Percentiles rank a stretch among this genome's conserved stretches.
phyloP scores from a whole-genome alignment of 768 basidiomycete genomes.

The Auricularia sp. region DNA sequence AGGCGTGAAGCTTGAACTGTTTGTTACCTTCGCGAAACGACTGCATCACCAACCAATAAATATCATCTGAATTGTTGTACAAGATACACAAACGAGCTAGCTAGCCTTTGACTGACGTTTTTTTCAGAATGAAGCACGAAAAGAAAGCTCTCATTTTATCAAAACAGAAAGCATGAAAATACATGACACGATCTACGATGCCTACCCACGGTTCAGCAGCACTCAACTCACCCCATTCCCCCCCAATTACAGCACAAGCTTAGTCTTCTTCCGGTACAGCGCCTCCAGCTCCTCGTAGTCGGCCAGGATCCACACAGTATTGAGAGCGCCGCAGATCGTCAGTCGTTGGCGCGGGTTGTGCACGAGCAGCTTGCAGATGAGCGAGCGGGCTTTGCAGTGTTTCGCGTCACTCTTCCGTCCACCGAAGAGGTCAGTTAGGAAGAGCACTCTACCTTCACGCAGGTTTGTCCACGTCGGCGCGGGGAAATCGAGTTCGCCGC shows the following conservation, averaged over 20 bases:
- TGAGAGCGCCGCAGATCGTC: slow-evolving; percentile 52
- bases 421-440: not conserved
- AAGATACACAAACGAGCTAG: too few relatives aligned
- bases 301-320: slow-evolving; percentile 54
- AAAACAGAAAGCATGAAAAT: not conserved
- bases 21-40: not conserved
- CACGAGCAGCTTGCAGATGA: slow-evolving; percentile 53
- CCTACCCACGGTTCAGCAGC: too few relatives aligned
- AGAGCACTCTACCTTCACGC: slow-evolving; percentile 40
- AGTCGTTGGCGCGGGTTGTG: slow-evolving; percentile 48
- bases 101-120: too few relatives aligned
- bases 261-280: slow-evolving; percentile 38
- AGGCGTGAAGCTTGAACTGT: slow-evolving; percentile 55
- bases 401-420: slow-evolving; percentile 1
- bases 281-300: slow-evolving; percentile 53
- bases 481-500: slow-evolving; percentile 49
- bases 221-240: too few relatives aligned
- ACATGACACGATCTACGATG: too few relatives aligned
- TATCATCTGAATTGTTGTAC: too few relatives aligned
- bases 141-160: not conserved
- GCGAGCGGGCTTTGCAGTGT: slow-evolving; percentile 38
- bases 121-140: too few relatives aligned
- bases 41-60: not conserved
- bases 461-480: slow-evolving; percentile 45
- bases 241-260: too few relatives aligned